Conservation (phyloP, 352 stramenopile genomes). For the Phytophthora podocarpi region DNA sequence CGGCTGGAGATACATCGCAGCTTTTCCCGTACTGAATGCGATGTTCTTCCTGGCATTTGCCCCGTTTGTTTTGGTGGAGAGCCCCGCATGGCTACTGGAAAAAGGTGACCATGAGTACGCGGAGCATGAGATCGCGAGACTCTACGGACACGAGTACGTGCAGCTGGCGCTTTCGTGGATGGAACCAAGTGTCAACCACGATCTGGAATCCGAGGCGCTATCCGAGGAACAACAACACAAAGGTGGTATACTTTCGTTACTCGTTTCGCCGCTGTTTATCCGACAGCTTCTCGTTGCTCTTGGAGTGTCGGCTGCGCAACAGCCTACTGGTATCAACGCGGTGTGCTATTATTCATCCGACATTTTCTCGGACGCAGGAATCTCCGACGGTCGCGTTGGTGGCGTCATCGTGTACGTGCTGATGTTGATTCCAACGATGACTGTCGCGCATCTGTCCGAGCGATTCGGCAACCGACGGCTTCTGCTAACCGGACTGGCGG, state of each 20-base stretch:
- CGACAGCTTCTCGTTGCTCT: conserved; percentile 48
- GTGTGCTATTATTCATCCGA: conserved; percentile 57
- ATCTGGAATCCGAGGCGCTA: conserved; percentile 7
- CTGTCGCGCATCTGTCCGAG: conserved; percentile 30
- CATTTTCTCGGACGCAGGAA: conserved; percentile 37
- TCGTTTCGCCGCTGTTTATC: conserved; percentile 33
- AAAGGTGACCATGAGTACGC: conserved; percentile 30
- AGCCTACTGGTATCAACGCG: conserved; percentile 62
- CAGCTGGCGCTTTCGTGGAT: conserved; percentile 34
- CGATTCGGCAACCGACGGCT: conserved; percentile 52
- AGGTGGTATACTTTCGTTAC: conserved; percentile 9
- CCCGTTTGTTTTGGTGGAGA: conserved; percentile 40
- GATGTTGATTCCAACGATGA: conserved; percentile 39
- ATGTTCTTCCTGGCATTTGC: conserved; percentile 30
- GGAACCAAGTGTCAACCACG: conserved; percentile 5
- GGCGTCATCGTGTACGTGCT: conserved; percentile 44
- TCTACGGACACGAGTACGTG: conserved; percentile 36
- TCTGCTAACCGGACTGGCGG: conserved; percentile 44
- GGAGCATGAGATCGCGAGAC: conserved; percentile 22
- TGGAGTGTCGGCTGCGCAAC: conserved; percentile 43
- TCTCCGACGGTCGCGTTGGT: conserved; percentile 35
- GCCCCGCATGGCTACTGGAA: conserved; percentile 49
- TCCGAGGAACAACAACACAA: conserved; percentile 12
- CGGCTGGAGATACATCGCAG: conserved; percentile 39
- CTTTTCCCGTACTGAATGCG: conserved; percentile 38